A percentile compares a stretch with the other conserved stretches of the same genome.
phyloP scores from a whole-genome alignment of 2,329 filamentous ascomycete species.

The Arthrobotrys musiformis region DNA sequence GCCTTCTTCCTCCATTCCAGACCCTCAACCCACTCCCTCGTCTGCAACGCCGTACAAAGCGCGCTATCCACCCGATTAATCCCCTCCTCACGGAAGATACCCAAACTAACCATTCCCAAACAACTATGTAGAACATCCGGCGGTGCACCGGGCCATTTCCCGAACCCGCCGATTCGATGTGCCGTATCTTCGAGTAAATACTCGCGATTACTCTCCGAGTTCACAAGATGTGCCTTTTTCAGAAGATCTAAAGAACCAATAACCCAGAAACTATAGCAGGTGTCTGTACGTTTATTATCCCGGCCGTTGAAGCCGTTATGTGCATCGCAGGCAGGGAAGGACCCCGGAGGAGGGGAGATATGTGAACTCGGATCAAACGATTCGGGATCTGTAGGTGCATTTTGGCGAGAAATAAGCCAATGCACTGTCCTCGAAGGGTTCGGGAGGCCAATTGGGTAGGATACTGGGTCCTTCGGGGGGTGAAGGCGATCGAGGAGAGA shows the following conservation, averaged over 20 bases:
- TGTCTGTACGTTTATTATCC: conserved; percentile 90
- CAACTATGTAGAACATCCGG: conserved; percentile 85
- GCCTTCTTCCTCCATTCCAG: conserved; percentile 59
- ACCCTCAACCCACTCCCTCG: conserved; percentile 67
- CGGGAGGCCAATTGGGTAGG: conserved; percentile 63
- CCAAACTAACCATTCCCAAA: conserved; percentile 82
- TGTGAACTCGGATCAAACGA: conserved; percentile 61
- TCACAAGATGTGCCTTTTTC: conserved; percentile 69
- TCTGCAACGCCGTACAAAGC: conserved; percentile 77
- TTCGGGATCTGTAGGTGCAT: conserved; percentile 60
- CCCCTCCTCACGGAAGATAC: conserved; percentile 75
- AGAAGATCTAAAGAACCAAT: conserved; percentile 70
- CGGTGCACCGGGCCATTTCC: conserved; percentile 70
- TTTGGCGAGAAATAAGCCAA: conserved; percentile 74
- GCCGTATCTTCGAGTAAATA: conserved; percentile 89
- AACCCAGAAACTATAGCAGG: conserved; percentile 96
- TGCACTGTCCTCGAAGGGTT: conserved; percentile 62
- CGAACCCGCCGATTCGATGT: conserved; percentile 83
- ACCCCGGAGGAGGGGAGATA: conserved; percentile 57
- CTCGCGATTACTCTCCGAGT: conserved; percentile 71
- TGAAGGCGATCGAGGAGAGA: conserved; percentile 76
- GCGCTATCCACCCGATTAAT: conserved; percentile 78
- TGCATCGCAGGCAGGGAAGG: conserved; percentile 13
- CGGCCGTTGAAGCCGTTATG: conserved; percentile 82
- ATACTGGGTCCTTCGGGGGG: conserved; percentile 59